Base-by-base conservation (phyloP, 345 rosid species). In the Bruguiera parviflora region DNA sequence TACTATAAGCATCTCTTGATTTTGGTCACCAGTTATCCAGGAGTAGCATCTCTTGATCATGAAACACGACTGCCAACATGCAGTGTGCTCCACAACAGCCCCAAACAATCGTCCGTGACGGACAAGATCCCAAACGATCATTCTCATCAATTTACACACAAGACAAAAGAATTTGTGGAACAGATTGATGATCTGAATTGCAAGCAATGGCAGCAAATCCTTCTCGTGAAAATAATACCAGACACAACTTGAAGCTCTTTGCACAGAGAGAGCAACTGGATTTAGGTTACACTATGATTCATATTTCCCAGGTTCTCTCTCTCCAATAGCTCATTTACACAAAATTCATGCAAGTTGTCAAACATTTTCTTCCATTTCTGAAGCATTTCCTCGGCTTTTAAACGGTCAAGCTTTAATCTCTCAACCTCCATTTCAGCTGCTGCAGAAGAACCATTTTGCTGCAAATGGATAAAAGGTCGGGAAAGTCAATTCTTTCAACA, bases 401-500 rank as follows among this genome's bases (percentile, higher is more conserved):
- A 66, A 53, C 63, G 46, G 58, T 86, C 92, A 53, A 67, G 79
- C 86, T 86, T 89, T 68, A 86, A 61, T 72, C 80, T 88, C 75
- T 85, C 92, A 71, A 80, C 68, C 78, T 88, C 96, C 68, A 86
- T 83, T 80, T 91, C 90, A 27, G 83, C 77, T 52, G 92, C 91
- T 33, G 87, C 87, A 39, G 82, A 73, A 64, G 87, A 79, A 32
- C 86, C 87, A 69, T 72, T 84, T 83, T 71, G 77, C 94, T 86
- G 85, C 66, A 71, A 31, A 75, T 11, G 32, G 25, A 43, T 46
- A 61, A 46, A 49, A 52, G 53, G 20, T n/a, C 59, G 22, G 13
- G n/a, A 28, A 29, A 29, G 61, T 28, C 46, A 69, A 35, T 21
- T 31, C 33, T 58, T 18, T 71, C 31, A 13, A 63, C 29, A 53